A percentile compares a stretch with the other conserved stretches of the same genome.
These are phyloP conservation scores for Geotrichum aggregatum DNA, from an alignment of 1,139 yeast genomes.

Conservation along the genomic window DNA sequence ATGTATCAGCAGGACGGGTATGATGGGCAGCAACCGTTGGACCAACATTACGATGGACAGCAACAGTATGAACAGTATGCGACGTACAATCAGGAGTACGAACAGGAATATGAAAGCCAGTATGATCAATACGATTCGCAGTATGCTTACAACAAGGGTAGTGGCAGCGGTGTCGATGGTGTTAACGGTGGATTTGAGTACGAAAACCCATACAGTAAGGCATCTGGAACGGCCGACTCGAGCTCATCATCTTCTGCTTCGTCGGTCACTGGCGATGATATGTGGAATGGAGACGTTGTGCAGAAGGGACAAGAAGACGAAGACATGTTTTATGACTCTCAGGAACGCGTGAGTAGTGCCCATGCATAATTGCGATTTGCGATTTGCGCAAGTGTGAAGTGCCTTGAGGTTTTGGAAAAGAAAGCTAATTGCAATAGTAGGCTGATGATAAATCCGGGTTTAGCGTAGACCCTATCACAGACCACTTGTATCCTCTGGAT, in stretches of 20 bases:
- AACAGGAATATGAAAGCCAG: slow-evolving; percentile 23
- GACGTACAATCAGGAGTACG: slow-evolving; percentile 19
- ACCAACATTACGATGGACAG: not conserved
- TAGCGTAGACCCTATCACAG: slow-evolving; percentile 10
- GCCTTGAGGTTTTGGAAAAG: not conserved
- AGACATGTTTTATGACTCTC: slow-evolving; percentile 20
- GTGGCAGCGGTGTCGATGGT: slow-evolving; percentile 18
- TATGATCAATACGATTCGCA: slow-evolving; percentile 20
- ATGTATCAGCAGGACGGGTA: slow-evolving; percentile 22
- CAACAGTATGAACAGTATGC: slow-evolving; percentile 12
- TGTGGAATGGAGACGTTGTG: slow-evolving; percentile 29
- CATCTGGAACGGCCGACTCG: slow-evolving; percentile 25
- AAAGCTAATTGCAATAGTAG: slow-evolving; percentile 15
- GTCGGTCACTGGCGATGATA: slow-evolving; percentile 28
- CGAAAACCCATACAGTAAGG: slow-evolving; percentile 18
- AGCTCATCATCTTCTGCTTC: slow-evolving; percentile 30
- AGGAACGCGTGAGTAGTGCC: slow-evolving; percentile 15
- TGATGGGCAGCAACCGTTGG: slow-evolving; percentile 6
- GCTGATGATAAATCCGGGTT: too few species aligned
- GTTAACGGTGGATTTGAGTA: slow-evolving; percentile 20
- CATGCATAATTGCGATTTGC: too few species aligned
- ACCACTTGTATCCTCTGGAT: slow-evolving; percentile 10
- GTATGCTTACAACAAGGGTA: slow-evolving; percentile 12
- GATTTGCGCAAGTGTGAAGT: too few species aligned
- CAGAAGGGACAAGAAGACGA: slow-evolving; percentile 6